Evolutionary conservation across 768 basidiomycete genomes (phyloP), one percentile per base, ranked within the genome.

Genomic region (Suillus hirtellus): DNA sequence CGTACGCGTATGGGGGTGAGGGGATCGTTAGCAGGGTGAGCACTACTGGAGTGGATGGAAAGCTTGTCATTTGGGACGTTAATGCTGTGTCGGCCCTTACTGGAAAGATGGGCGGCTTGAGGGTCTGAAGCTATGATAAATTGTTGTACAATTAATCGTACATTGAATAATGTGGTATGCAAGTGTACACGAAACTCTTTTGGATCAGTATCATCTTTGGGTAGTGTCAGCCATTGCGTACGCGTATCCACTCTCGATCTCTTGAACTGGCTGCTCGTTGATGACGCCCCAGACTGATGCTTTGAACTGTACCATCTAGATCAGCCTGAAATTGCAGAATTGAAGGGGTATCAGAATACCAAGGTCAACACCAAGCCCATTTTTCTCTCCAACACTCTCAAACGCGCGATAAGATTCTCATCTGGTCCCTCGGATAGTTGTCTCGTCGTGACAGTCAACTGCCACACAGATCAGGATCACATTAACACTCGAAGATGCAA

Each of bases 251-350:
- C 50, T 69, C 14, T 68, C 63, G 49, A 49, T 60, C 56, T 66
- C 69, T 12, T 60, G 66, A 59, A 64, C 71, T 38, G 85, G 83
- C 69, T 91, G 89, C 69, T 93, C 89, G 72, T 90, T 92, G 73
- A 97, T 89, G 60, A 96, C 90, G 15, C 90, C 93, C 94, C 95
- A 96, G 1, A 96, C 94, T 12, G 96, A 96, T 0, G 91, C 95
- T 78, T 97, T 96, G 85, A 95, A 98, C 93, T 95, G 68, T 7
- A 21, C 24, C 0, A 59, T 3, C 54, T 8, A n/a, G n/a, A 8
- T 37, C 17, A 35, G 17, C 63, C 37, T 59, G 31, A 40, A 55
- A 59, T 31, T 35, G 49, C 42, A 19, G 56, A 61, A 37, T 40
- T 27, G 35, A 59, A 21, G 17, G 50, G 19, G 5, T 17, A 65